phyloP scores from a whole-genome alignment of 2,329 filamentous ascomycete genomes.

The Fusarium pilosicola region DNA sequence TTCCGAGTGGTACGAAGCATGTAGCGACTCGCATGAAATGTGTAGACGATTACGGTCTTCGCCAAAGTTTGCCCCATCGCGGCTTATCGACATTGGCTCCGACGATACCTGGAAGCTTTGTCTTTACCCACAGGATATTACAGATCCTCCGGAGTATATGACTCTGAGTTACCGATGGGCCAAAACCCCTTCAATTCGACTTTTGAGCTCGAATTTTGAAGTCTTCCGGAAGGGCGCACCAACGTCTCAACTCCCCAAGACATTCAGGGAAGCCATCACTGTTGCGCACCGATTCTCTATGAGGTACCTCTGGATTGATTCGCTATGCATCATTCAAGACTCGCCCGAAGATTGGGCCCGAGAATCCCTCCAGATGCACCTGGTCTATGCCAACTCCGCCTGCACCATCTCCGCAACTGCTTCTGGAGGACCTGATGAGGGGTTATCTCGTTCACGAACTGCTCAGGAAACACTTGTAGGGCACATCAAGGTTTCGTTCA shows the following conservation, averaged over 20 bases:
- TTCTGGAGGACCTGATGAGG: background rate
- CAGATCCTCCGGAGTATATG: background rate
- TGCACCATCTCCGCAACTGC: background rate
- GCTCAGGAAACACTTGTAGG: background rate
- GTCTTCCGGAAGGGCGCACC: rapidly evolving
- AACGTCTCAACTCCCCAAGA: background rate
- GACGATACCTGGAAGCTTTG: background rate
- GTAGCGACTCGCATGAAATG: background rate
- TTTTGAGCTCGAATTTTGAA: background rate
- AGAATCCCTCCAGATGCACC: background rate
- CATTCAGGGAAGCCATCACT: background rate
- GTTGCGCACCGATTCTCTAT: background rate
- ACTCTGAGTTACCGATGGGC: background rate
- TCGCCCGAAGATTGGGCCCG: background rate
- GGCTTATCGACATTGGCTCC: background rate
- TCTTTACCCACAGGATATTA: background rate
- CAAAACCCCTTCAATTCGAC: background rate
- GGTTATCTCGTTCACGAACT: rapidly evolving
- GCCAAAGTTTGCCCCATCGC: background rate
- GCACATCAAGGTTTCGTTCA: background rate
- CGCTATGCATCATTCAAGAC: background rate
- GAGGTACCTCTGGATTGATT: background rate
- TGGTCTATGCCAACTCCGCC: background rate
- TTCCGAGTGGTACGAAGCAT: background rate
- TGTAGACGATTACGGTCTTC: background rate